phyloP scores from a whole-genome alignment of 1,284 basidiomycete genomes.

The Tilletia horrida region DNA sequence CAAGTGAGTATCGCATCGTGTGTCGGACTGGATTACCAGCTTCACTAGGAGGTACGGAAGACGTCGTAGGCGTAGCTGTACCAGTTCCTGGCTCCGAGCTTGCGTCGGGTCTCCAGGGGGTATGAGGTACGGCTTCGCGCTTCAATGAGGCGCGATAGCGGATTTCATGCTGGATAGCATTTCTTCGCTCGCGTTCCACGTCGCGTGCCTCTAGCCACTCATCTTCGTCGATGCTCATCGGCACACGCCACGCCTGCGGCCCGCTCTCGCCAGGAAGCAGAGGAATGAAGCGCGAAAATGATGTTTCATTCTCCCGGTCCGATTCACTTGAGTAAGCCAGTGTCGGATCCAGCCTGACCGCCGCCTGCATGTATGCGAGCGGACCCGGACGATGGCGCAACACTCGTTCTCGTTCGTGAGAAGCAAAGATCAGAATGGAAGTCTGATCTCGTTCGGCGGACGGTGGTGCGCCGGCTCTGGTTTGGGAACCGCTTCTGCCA shows the following conservation, averaged over 20 bases:
- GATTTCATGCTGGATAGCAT: not conserved
- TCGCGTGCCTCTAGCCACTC: constrained; percentile 9
- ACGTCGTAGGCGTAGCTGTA: constrained; percentile 8
- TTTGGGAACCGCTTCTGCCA: not conserved
- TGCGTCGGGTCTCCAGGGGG: not conserved
- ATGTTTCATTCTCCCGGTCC: too few relatives aligned
- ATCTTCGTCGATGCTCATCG: constrained; percentile 8
- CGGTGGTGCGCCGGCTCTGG: not conserved
- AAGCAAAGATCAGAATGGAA: constrained; percentile 3
- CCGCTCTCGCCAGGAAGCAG: constrained; percentile 11
- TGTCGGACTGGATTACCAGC: not conserved
- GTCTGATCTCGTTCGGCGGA: not conserved
- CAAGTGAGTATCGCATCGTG: not conserved
- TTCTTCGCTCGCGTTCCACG: not conserved
- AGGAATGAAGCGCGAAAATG: not conserved
- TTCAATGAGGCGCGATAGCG: constrained; percentile 4
- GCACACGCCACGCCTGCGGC: constrained; percentile 1
- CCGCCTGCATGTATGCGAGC: constrained; percentile 12
- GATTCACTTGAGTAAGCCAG: not conserved
- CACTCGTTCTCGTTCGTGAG: constrained; percentile 4
- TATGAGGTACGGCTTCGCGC: not conserved
- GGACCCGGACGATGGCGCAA: constrained; percentile 12
- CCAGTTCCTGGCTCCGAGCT: not conserved
- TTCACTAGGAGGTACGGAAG: constrained; percentile 3
- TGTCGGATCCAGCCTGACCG: constrained; percentile 7